Percentiles rank a stretch among this genome's conserved stretches.
These are phyloP conservation scores for Herpotrichia juniperi DNA, from an alignment of 2,329 filamentous ascomycete species.

Conservation along the genomic window DNA sequence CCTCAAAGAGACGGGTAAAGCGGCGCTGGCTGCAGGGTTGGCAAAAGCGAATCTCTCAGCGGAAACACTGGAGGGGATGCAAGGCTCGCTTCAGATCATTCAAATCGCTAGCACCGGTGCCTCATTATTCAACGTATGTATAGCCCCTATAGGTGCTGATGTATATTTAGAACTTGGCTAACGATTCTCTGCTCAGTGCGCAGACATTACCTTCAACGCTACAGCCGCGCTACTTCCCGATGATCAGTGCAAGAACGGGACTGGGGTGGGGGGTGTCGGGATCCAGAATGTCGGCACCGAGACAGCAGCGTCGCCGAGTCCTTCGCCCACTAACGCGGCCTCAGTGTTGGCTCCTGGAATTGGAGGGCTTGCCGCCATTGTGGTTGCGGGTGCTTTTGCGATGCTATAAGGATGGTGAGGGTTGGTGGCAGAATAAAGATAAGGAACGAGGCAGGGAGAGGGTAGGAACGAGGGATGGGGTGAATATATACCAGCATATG, in stretches of 20 bases:
- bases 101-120: slow-evolving; percentile 49
- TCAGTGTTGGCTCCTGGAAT: background rate
- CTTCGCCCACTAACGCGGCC: background rate
- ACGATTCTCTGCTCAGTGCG: too few species aligned
- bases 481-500: too few species aligned
- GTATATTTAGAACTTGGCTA: too few species aligned
- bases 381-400: background rate
- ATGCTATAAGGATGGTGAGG: slow-evolving; percentile 1
- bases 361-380: background rate
- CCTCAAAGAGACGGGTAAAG: slow-evolving; percentile 44
- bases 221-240: slow-evolving; percentile 44
- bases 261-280: slow-evolving; percentile 43
- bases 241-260: slow-evolving; percentile 48
- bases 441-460: too few species aligned
- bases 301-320: background rate
- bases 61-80: slow-evolving; percentile 41
- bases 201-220: slow-evolving; percentile 51
- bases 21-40: slow-evolving; percentile 29
- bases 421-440: too few species aligned
- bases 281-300: slow-evolving; percentile 25
- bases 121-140: slow-evolving; percentile 50
- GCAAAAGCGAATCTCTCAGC: slow-evolving; percentile 30
- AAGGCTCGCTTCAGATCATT: slow-evolving; percentile 54
- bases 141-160: background rate
- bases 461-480: too few species aligned